Evolutionary conservation across 805 yeast species (phyloP), one percentile per base, ranked within the genome.

Genomic region (Candida jianshihensis): DNA sequence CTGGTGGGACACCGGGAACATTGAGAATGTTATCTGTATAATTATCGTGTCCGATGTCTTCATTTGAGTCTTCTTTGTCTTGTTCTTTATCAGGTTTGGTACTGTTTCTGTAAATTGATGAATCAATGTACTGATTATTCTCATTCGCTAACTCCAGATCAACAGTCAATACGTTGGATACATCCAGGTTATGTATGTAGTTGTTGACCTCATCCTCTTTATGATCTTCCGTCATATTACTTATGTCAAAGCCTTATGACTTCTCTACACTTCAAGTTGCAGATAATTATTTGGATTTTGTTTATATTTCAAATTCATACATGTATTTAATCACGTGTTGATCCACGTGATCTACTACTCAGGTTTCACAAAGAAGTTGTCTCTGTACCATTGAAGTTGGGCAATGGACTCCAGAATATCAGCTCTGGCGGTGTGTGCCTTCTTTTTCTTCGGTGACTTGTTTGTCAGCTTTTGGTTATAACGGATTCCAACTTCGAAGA

Each of bases 361-460:
- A 7, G 31, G 24, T 17, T 29, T 18, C 15, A 61, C 57, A 41
- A 83, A 68, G 54, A 84, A 88, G 50, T 82, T 64, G 15, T 79
- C 75, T 39, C 71, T 61, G 57, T 81, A 86, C 84, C 88, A 92
- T 46, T 66, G 70, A 53, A 92, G 64, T 57, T 92, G 96, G 8
- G 60, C 73, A 29, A 92, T 90, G 50, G 96, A 85, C 57, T 92
- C 98, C 33, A 84, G 48, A 33, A 92, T 92, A 57, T 92, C 99
- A 13, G 78, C 68, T 44, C 73, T 74, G 0, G 99, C 98, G 0
- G 97, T 90, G 58, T 92, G 99, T 1, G 71, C 70, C 16, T 72
- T 68, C 33, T 60, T 61, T 60, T 94, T 92, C 26, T 59, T 65
- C 6, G 90, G 97, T 46, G 61, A 66, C 38, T 49, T 53, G 39